Percentiles rank a stretch among this genome's conserved stretches.
Evolutionary conservation across 164 flowering plant species (phyloP).

Genomic region (Nelumbo lutea): DNA sequence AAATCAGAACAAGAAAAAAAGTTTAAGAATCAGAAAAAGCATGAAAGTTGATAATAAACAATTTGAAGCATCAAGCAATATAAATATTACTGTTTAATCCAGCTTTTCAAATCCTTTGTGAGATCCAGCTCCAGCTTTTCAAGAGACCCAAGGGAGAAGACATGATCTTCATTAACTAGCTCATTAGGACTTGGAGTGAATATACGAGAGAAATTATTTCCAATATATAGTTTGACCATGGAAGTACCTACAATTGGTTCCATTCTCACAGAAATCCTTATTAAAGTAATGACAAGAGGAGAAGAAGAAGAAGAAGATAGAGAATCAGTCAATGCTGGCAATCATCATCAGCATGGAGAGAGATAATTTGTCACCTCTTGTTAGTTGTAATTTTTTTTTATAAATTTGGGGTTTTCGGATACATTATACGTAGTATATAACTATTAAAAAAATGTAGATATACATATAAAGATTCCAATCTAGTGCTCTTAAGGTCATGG

Average conservation of each 20-base stretch:
- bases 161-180: slow-evolving; percentile 37
- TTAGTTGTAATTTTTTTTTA: too few relatives aligned
- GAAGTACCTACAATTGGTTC: slow-evolving; percentile 63
- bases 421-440: too few relatives aligned
- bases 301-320: too few relatives aligned
- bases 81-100: too few relatives aligned
- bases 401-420: too few relatives aligned
- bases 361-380: too few relatives aligned
- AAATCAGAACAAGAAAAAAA: slow-evolving; percentile 1
- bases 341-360: too few relatives aligned
- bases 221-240: slow-evolving; percentile 47
- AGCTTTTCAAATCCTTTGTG: slow-evolving; percentile 60
- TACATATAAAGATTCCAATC: too few relatives aligned
- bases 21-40: neutral
- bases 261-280: slow-evolving; percentile 82
- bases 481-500: too few relatives aligned
- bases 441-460: too few relatives aligned
- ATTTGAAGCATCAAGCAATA: too few relatives aligned
- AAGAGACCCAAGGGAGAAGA: slow-evolving; percentile 59
- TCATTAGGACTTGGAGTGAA: slow-evolving; percentile 29
- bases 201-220: slow-evolving; percentile 38
- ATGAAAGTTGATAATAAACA: neutral
- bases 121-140: slow-evolving; percentile 74
- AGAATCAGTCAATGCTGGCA: too few relatives aligned
- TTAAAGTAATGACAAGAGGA: slow-evolving; percentile 67